Base-by-base conservation (phyloP, 805 yeast species). In the Saccharomyces kudriavzevii region DNA sequence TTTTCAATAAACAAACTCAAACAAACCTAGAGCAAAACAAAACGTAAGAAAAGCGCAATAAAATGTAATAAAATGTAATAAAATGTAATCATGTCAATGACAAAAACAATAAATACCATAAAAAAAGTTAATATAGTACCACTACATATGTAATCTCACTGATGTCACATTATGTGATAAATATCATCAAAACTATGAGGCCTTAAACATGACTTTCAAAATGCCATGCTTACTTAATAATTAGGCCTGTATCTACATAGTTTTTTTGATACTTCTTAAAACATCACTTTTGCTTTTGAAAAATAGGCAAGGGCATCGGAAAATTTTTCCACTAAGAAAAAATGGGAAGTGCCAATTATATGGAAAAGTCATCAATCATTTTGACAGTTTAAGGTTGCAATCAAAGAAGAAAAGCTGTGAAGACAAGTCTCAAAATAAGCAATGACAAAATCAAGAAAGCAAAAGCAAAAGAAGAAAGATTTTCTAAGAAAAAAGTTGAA, bases 401-500 rank as follows among this genome's bases (percentile, higher is more conserved):
- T 17, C 22, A 8, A 35, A 17, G n/a, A 17, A 35, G 40, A 6
- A 4, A n/a, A 35, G 9, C 4, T 35, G 22, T 17, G 8, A 17
- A 35, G 24, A n/a, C 17, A 35, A 35, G 4, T 9, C 22, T 27
- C 3, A 35, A 35, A 13, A 3, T 35, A 35, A 35, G 5, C n/a
- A 35, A 71, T 72, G 67, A 65, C 68, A 9, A 73, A 70, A 58
- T 54, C 66, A 3, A 62, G 64, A 49, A 73, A 72, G 61, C 72
- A 70, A 57, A 73, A 71, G 51, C 68, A 69, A 48, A 73, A 71
- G 60, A 70, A 67, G 55, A 58, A 79, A 69, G 83, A 80, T 67
- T 60, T 81, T 82, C 47, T 80, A 69, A 61, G 78, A 75, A 68
- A 85, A 55, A 92, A 89, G 74, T 78, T 94, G 51, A 85, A 79